These are phyloP conservation scores for Ogataea pini DNA, from an alignment of 805 yeast species.

Conservation along the genomic window DNA sequence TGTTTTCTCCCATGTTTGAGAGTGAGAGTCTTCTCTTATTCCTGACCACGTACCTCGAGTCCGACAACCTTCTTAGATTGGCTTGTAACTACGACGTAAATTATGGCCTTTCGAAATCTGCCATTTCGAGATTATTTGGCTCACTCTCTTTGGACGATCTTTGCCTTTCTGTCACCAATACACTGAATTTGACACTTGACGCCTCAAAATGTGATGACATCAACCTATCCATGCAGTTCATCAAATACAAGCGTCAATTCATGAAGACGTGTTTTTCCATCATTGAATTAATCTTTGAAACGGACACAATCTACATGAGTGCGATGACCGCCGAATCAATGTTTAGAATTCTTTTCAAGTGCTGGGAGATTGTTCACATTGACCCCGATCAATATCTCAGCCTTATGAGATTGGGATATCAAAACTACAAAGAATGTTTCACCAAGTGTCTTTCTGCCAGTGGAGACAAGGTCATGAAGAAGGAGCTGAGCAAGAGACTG, in stretches of 20 bases:
- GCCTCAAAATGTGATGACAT: constrained; percentile 30
- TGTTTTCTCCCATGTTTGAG: constrained; percentile 26
- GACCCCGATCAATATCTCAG: constrained; percentile 15
- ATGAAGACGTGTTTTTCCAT: constrained; percentile 24
- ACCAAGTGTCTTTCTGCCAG: constrained; percentile 18
- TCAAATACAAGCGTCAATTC: constrained; percentile 28
- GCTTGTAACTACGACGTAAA: constrained; percentile 22
- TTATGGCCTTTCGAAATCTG: constrained; percentile 1
- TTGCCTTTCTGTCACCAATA: constrained; percentile 25
- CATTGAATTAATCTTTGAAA: constrained; percentile 11
- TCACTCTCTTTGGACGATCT: constrained; percentile 26
- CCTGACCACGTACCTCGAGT: constrained; percentile 22
- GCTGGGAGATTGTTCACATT: constrained; percentile 23
- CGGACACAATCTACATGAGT: constrained; percentile 15
- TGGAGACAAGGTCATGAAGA: constrained; percentile 14
- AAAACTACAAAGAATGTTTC: constrained; percentile 18
- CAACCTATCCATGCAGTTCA: constrained; percentile 33
- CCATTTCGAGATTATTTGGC: constrained; percentile 13
- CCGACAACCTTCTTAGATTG: constrained; percentile 33
- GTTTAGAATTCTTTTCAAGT: constrained; percentile 26
- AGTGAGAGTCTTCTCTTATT: constrained; percentile 12
- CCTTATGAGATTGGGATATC: constrained; percentile 17
- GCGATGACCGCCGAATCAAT: constrained; percentile 23
- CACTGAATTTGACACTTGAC: constrained; percentile 27
- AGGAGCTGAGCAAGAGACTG: constrained; percentile 13